phyloP scores from a whole-genome alignment of 1,284 basidiomycete species.

The Moesziomyces globuligerus region DNA sequence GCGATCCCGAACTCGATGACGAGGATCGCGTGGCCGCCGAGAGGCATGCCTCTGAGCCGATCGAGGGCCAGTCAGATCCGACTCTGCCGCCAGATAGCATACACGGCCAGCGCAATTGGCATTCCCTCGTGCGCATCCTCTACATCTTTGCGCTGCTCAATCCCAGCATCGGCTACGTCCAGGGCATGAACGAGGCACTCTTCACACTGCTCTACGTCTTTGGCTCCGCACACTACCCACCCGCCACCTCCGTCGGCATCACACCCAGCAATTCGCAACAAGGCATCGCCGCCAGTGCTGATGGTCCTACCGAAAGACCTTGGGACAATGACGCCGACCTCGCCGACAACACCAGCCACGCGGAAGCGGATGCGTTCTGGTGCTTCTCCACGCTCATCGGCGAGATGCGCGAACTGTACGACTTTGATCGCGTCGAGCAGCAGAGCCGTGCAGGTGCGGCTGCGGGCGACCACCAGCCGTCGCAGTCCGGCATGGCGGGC shows the following conservation, averaged over 20 bases:
- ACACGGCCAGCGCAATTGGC: constrained; percentile 53
- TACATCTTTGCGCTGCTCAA: constrained; percentile 64
- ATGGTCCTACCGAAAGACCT: not conserved
- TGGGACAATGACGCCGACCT: constrained; percentile 35
- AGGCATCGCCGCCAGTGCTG: not conserved
- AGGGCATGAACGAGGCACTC: constrained; percentile 65
- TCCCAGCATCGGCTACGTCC: constrained; percentile 62
- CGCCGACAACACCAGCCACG: constrained; percentile 27
- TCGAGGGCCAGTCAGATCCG: not conserved
- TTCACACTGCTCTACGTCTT: constrained; percentile 59
- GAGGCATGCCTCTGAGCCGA: not conserved
- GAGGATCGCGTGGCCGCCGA: too few relatives aligned
- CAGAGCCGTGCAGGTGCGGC: constrained; percentile 22
- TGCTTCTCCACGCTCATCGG: constrained; percentile 63
- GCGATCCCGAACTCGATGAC: not conserved
- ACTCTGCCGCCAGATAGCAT: not conserved
- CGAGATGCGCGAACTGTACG: constrained; percentile 63
- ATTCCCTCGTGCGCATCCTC: constrained; percentile 62
- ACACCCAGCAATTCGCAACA: constrained; percentile 23
- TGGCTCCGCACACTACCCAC: constrained; percentile 33
- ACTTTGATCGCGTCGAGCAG: constrained; percentile 58
- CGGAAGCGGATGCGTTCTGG: constrained; percentile 66
- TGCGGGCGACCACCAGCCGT: constrained; percentile 10
- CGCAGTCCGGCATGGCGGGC: constrained; percentile 51
- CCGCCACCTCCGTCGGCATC: constrained; percentile 1